Evolutionary conservation across 2,329 filamentous ascomycete species (phyloP).

Genomic region (Colletotrichum cordylinicola): DNA sequence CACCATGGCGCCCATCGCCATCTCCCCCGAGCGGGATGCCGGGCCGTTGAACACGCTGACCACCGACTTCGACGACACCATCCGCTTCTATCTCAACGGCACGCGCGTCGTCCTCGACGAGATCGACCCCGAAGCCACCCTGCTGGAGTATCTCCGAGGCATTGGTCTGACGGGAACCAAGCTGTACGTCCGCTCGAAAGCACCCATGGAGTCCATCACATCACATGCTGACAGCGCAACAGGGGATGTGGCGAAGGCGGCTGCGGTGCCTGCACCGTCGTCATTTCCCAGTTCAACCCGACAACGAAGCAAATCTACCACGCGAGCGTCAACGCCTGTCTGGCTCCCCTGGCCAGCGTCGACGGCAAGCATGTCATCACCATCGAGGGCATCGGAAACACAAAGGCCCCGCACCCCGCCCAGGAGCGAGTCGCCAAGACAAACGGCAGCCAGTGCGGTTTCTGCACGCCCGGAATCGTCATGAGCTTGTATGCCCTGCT

Average conservation of each 20-base stretch:
- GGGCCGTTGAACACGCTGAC: conserved; percentile 62
- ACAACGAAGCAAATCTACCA: conserved; percentile 94
- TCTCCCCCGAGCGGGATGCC: conserved; percentile 52
- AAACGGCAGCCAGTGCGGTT: conserved; percentile 91
- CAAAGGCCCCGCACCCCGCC: conserved; percentile 83
- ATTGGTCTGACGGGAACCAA: conserved; percentile 96
- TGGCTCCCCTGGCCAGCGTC: conserved; percentile 89
- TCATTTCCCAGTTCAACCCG: conserved; percentile 91
- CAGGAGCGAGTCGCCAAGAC: conserved; percentile 91
- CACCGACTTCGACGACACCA: conserved; percentile 81
- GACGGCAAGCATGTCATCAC: conserved; percentile 99
- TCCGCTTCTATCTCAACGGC: conserved; percentile 94
- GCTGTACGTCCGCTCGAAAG: conserved; percentile 54
- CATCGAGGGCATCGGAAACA: conserved; percentile 92
- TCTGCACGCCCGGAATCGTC: conserved; percentile 97
- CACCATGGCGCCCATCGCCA: conserved; percentile 61
- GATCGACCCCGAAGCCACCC: conserved; percentile 88
- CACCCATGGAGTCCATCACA: not conserved
- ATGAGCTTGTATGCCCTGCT: conserved; percentile 96
- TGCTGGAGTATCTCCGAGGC: conserved; percentile 91
- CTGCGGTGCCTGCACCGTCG: conserved; percentile 95
- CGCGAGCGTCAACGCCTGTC: conserved; percentile 93
- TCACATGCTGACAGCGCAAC: not conserved
- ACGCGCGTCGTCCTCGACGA: conserved; percentile 86
- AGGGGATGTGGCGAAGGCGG: conserved; percentile 93